phyloP scores from a whole-genome alignment of 139 green algal genomes.

The Yamagishiella unicocca region DNA sequence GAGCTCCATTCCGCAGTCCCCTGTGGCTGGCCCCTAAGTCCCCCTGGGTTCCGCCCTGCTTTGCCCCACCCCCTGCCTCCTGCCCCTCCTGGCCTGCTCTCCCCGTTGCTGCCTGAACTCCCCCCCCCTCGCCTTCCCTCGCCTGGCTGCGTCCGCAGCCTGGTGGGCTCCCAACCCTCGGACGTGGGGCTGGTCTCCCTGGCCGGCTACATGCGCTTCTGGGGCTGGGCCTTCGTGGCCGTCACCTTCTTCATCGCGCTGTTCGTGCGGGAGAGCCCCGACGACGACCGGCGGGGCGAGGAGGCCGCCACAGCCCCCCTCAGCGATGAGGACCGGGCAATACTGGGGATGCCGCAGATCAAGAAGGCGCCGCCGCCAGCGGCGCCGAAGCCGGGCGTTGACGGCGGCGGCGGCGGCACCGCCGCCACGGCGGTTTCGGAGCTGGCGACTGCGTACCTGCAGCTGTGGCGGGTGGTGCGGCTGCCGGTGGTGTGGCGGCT shows the following conservation, averaged over 20 bases:
- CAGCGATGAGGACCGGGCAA: slow-evolving; percentile 5
- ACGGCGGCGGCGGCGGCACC: background rate
- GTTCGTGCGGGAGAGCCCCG: slow-evolving; percentile 64
- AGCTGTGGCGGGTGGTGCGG: slow-evolving; percentile 67
- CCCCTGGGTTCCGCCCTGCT: too few relatives aligned
- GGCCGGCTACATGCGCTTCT: slow-evolving; percentile 85
- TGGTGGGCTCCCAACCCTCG: slow-evolving; percentile 43
- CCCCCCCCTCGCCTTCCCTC: too few relatives aligned
- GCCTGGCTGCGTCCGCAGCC: background rate
- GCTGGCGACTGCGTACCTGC: slow-evolving; percentile 57
- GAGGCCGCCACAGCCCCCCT: background rate
- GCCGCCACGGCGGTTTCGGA: slow-evolving; percentile 18
- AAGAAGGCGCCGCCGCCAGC: background rate
- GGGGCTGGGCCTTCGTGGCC: slow-evolving; percentile 82
- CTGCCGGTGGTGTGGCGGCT: slow-evolving; percentile 83
- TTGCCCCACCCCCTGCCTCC: too few relatives aligned
- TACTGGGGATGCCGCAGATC: background rate
- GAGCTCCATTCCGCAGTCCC: too few relatives aligned
- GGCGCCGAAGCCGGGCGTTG: background rate
- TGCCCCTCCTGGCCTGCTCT: too few relatives aligned
- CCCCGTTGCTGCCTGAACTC: too few relatives aligned
- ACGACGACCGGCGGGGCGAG: slow-evolving; percentile 9
- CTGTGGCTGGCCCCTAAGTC: too few relatives aligned
- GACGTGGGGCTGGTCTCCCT: slow-evolving; percentile 73
- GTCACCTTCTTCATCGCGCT: slow-evolving; percentile 77